Evolutionary conservation across 768 basidiomycete genomes (phyloP).

Genomic region (Lentinula sp.): DNA sequence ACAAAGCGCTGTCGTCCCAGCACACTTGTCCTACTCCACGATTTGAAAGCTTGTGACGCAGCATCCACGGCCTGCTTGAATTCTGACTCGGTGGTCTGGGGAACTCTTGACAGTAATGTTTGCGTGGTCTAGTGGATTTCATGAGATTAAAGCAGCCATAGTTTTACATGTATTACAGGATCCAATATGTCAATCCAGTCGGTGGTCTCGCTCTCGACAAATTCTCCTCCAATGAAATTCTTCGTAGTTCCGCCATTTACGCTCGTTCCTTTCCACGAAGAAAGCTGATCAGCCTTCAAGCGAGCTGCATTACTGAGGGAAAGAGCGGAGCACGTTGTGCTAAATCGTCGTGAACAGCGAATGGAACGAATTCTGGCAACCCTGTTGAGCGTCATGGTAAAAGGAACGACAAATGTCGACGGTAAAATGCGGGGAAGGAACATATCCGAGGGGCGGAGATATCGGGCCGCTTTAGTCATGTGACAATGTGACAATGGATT

Average conservation of each 20-base stretch:
- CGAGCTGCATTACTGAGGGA: conserved; percentile 51
- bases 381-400: not conserved
- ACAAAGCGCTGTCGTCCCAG: conserved; percentile 84
- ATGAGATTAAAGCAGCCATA: not conserved
- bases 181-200: conserved; percentile 87
- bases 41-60: conserved; percentile 79
- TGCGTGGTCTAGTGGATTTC: conserved; percentile 67
- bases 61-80: conserved; percentile 80
- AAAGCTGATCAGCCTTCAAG: conserved; percentile 62
- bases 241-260: conserved; percentile 83
- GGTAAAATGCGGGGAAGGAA: not conserved
- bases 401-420: not conserved
- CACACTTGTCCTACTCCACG: conserved; percentile 84
- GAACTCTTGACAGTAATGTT: conserved; percentile 81
- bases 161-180: conserved; percentile 55
- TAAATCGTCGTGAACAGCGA: conserved; percentile 21
- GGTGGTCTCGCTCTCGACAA: conserved; percentile 70
- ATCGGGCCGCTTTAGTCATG: not conserved
- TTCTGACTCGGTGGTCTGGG: conserved; percentile 78
- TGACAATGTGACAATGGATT: too few species aligned
- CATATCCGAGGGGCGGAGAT: not conserved
- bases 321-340: conserved; percentile 38
- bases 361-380: not conserved
- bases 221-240: conserved; percentile 90
- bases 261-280: conserved; percentile 84